Evolutionary conservation across 2,329 filamentous ascomycete genomes (phyloP), one percentile per base, ranked within the genome.

Genomic region (Claviceps citrina): DNA sequence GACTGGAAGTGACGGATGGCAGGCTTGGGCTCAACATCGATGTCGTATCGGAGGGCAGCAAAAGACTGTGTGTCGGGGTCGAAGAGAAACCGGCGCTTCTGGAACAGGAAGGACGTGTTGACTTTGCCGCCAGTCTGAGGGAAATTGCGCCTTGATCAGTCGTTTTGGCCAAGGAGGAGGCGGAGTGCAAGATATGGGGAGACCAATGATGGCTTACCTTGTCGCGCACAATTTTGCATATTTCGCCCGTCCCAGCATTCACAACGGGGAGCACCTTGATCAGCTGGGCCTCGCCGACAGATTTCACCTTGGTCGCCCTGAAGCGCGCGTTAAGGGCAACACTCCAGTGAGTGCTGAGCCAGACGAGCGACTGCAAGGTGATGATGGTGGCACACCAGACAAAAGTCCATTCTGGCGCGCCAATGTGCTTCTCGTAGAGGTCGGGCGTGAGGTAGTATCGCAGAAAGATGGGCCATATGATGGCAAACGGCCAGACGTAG

Each of bases 321-420:
- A 96, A 94, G 44, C 78, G 63, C 18, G 81, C 81, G 54, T 78
- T 76, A 47, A 96, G 67, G 56, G 87, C 79, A 58, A 98, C 85
- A 56, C 84, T 96, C 91, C 91, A 98, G 65, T 96, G 85, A 35
- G 91, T 98, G 66, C 83, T 89, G 46, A 98, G 72, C 89, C 91
- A 98, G 51, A 86, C 66, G 47, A 98, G 71, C 47, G 84, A 78
- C 66, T 98, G 93, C 42, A 81, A 55, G 9, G 87, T 94, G 58
- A 93, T 70, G 56, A 98, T 95, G 49, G 77, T 72, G 53, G 83
- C 89, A 49, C 81, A 75, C 78, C 84, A 98, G 46, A 98, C 84
- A 58, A 94, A 93, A 1, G 93, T 96, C 89, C 91, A 98, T 69
- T 98, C 91, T 51, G 82, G 78, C n/a, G 81, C 87, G 52, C 82